Base-by-base conservation (phyloP, 1,284 basidiomycete species). In the Irpex lacteus region DNA sequence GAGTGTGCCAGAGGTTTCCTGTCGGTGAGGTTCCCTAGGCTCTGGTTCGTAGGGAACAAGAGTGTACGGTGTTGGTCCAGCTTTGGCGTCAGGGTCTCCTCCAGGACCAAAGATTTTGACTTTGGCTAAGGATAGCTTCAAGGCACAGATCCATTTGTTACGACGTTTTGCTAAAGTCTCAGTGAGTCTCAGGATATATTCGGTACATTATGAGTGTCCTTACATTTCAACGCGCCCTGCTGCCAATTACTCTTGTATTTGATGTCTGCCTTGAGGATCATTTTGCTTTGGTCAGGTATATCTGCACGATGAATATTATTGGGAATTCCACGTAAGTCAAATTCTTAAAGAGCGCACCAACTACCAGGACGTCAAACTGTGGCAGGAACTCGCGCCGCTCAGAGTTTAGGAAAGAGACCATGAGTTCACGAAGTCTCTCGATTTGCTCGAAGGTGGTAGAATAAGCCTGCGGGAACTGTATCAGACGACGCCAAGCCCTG, bases 171-270 rank as follows among this genome's bases (percentile, higher is more conserved):
- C 87, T 89, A 67, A 64, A 18, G 36, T 40, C n/a, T 53, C 21
- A 64, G 34, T 54, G 8, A 36, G 50, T 60, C 40, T 13, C 47
- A 26, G 62, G 55, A 37, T 11, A 60, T 26, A 2, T 2, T 26
- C 60, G 26, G 34, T 2, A 11, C 7, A 34, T 2, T 11, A 37
- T 3, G 7, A 36, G 6, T 34, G 18, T 54, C 63, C 71, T 53
- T 71, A 89, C 88, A 82, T 81, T 88, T 95, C 50, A 96, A 78
- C 0, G 88, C 86, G 21, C 86, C 88, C 71, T 94, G 91, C 75
- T 95, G 94, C 81, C 88, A 91, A 74, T 96, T 97, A 69, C 89
- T 90, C 80, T 95, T 96, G 82, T 95, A 96, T 75, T 90, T 91
- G 77, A 97, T 97, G 72, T 92, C 90, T 32, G 91, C 90, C 66